Evolutionary conservation across 1,139 yeast genomes (phyloP), one percentile per base, ranked within the genome.

Genomic region (Blastobotrys persicus): DNA sequence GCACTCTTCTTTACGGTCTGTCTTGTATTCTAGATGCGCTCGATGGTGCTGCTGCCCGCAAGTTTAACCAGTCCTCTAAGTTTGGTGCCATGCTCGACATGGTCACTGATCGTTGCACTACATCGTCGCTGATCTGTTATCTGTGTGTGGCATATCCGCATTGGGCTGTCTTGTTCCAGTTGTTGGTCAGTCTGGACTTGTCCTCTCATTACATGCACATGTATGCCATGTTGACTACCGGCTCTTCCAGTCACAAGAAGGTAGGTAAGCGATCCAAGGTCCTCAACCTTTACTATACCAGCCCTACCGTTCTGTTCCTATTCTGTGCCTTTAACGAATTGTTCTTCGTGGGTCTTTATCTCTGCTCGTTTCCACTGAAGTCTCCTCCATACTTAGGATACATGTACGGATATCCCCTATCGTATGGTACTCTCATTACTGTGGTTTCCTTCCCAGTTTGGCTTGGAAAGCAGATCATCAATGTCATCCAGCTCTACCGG

Each of bases 41-140:
- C 57, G 99, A 94, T 66, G 99, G 99, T 3, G 84, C 85, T 52
- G 96, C 96, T 47, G 99, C 99, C 7, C 79, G 99, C 55, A 79
- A 79, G 62, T 88, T 75, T 67, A 81, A 86, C 65, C 99, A 94
- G 68, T 87, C 96, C 13, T 88, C 97, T 33, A 79, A 81, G 58
- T 88, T 89, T 61, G 99, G 98, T 32, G 98, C 98, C 12, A 96
- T 94, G 18, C 77, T 94, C 61, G 99, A 94, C 70, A 94, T 94
- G 99, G 98, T 94, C 33, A 92, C 98, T 26, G 99, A 94, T 66
- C 78, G 99, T 65, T 92, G 98, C 66, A 92, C 98, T 20, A 94
- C 99, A 0, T 81, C 95, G 12, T 86, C 96, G 18, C 76, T 94
- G 62, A 83, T 89, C 59, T 89, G 95, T 66, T 92, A 80, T 68